Conservation (phyloP, 768 basidiomycete species). For the Candolleomyces efflorescens region DNA sequence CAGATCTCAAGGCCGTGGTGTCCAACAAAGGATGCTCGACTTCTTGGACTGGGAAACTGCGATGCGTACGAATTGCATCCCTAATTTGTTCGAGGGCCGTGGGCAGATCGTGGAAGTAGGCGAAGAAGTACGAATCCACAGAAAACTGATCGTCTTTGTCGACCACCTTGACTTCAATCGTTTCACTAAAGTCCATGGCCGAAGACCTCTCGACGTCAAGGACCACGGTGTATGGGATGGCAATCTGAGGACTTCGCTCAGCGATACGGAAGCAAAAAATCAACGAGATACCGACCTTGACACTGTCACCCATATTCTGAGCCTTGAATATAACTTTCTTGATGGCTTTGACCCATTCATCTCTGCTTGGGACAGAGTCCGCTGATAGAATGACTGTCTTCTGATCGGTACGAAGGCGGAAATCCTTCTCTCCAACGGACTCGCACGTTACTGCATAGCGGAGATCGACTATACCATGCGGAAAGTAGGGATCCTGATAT, state of each 20-base stretch:
- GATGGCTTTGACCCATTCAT: constrained; percentile 96
- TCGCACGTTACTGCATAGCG: constrained; percentile 93
- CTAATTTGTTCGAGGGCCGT: constrained; percentile 79
- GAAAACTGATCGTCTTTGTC: constrained; percentile 78
- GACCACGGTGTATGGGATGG: constrained; percentile 88
- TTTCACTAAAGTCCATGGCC: constrained; percentile 94
- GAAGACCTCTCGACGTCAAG: constrained; percentile 85
- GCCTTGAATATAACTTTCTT: constrained; percentile 93
- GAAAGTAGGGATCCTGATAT: constrained; percentile 91
- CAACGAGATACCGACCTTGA: constrained; percentile 57
- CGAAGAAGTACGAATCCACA: constrained; percentile 89
- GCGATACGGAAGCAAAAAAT: neutral
- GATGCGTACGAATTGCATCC: constrained; percentile 61
- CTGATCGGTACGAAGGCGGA: constrained; percentile 81
- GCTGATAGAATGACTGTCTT: constrained; percentile 68
- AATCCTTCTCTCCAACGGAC: constrained; percentile 66
- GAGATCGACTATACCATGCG: constrained; percentile 92
- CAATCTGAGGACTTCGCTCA: constrained; percentile 49
- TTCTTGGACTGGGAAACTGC: constrained; percentile 29
- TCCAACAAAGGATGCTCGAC: constrained; percentile 47
- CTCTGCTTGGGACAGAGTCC: constrained; percentile 77
- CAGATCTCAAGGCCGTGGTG: constrained; percentile 48
- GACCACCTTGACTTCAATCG: constrained; percentile 89
- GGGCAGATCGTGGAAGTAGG: constrained; percentile 85
- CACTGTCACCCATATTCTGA: constrained; percentile 94